Conservation (phyloP, 345 rosid genomes). For the Salix caprea region DNA sequence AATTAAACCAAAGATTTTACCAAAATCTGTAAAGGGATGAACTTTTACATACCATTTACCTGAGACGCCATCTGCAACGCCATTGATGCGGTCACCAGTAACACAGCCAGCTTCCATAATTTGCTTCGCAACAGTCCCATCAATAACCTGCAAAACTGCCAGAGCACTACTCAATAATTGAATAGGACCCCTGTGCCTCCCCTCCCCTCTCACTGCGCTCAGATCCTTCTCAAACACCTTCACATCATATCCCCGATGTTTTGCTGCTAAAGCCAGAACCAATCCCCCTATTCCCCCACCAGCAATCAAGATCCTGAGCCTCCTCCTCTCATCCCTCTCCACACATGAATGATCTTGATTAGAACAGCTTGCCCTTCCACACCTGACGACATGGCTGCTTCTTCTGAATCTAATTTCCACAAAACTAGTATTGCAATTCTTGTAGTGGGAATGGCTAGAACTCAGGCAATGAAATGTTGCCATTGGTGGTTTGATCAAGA, state of each 20-base stretch:
- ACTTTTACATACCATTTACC: slow-evolving; percentile 17
- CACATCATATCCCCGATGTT: slow-evolving; percentile 16
- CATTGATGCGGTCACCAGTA: slow-evolving; percentile 24
- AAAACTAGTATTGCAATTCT: not conserved
- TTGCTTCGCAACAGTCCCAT: slow-evolving; percentile 14
- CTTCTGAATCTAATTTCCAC: not conserved
- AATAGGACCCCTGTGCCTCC: slow-evolving; percentile 19
- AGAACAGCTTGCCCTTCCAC: not conserved
- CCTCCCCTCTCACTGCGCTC: slow-evolving; percentile 29
- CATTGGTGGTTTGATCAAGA: not conserved
- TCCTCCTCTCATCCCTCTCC: slow-evolving; percentile 2
- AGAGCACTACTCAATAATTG: slow-evolving; percentile 18
- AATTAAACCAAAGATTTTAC: not conserved
- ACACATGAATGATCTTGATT: not conserved
- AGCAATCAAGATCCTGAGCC: slow-evolving; percentile 18
- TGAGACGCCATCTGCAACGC: slow-evolving; percentile 26
- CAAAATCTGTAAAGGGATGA: not conserved
- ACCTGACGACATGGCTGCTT: slow-evolving; percentile 5
- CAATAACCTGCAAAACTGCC: slow-evolving; percentile 16
- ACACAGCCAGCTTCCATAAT: slow-evolving; percentile 23
- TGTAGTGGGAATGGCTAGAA: not conserved
- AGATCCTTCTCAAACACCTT: slow-evolving; percentile 24
- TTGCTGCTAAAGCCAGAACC: slow-evolving; percentile 22
- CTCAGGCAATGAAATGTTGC: not conserved
- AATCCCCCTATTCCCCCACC: slow-evolving; percentile 30